Percentiles rank a stretch among this genome's conserved stretches.
phyloP scores from a whole-genome alignment of 352 stramenopile genomes.

The Pythium insidiosum region DNA sequence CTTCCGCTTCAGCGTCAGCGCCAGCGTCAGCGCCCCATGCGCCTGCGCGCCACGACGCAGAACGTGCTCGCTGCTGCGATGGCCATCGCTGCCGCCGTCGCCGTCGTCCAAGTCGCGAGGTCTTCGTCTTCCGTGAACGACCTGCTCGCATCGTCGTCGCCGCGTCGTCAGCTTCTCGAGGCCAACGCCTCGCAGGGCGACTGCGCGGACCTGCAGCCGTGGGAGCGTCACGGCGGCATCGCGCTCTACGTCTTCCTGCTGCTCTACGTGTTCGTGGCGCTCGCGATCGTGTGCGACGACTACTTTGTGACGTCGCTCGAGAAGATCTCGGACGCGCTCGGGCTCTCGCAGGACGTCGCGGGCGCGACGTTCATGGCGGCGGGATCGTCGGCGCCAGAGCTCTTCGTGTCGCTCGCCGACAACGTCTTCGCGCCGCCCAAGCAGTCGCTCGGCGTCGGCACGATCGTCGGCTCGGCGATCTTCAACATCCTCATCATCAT shows the following conservation, averaged over 20 bases:
- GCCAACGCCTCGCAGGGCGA: constrained; percentile 13
- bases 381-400: constrained; percentile 71
- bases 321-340: constrained; percentile 52
- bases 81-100: not conserved
- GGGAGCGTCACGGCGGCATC: constrained; percentile 51
- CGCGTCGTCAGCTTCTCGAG: too few species aligned
- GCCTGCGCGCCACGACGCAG: too few species aligned
- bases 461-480: constrained; percentile 83
- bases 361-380: constrained; percentile 83
- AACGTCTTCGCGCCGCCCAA: constrained; percentile 69
- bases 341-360: constrained; percentile 65
- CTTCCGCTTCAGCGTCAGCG: too few species aligned
- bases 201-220: constrained; percentile 27
- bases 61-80: too few species aligned
- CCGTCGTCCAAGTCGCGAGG: not conserved
- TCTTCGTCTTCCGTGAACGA: not conserved
- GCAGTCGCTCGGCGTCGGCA: constrained; percentile 62
- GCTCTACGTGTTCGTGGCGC: constrained; percentile 75
- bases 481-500: constrained; percentile 88
- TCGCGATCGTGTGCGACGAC: constrained; percentile 86
- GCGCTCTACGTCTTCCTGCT: constrained; percentile 51
- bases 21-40: too few species aligned
- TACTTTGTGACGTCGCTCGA: constrained; percentile 82
- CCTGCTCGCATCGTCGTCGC: not conserved
- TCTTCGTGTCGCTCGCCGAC: constrained; percentile 69